These are phyloP conservation scores for Neopestalotiopsis rosae DNA, from an alignment of 2,329 filamentous ascomycete genomes.

Conservation along the genomic window DNA sequence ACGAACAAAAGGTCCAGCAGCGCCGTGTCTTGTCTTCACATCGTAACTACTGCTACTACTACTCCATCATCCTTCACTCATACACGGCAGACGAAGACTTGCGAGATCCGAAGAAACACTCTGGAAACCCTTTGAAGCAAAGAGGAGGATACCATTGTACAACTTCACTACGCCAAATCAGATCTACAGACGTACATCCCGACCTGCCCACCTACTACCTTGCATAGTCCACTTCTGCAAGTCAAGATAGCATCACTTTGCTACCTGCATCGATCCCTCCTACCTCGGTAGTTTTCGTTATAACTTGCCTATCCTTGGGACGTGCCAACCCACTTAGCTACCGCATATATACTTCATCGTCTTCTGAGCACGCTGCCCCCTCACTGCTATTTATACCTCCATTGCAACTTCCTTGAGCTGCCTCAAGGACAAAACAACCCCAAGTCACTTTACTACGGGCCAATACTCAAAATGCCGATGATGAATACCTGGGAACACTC, in stretches of 20 bases:
- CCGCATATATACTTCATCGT: not conserved
- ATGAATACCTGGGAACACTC: conserved; percentile 39
- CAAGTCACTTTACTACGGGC: not conserved
- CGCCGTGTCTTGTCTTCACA: not conserved
- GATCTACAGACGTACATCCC: not conserved
- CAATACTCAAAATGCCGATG: conserved; percentile 21
- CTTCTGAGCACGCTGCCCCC: not conserved
- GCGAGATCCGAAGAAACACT: too few species aligned
- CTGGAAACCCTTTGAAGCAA: not conserved
- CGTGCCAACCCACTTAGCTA: not conserved
- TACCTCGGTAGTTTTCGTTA: not conserved
- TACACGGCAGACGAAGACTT: too few species aligned
- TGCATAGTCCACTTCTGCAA: not conserved
- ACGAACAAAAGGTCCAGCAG: not conserved
- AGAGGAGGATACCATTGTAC: too few species aligned
- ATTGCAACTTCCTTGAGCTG: not conserved
- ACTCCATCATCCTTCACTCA: not conserved
- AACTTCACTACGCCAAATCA: too few species aligned
- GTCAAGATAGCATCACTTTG: not conserved
- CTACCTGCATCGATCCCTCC: not conserved
- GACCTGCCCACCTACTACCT: not conserved
- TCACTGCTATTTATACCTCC: not conserved
- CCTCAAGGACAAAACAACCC: not conserved
- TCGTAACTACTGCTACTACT: not conserved
- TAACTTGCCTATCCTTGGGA: not conserved